Percentiles rank a stretch among this genome's conserved stretches.
phyloP scores from a whole-genome alignment of 83 land plant genomes.

The Thuja plicata region DNA sequence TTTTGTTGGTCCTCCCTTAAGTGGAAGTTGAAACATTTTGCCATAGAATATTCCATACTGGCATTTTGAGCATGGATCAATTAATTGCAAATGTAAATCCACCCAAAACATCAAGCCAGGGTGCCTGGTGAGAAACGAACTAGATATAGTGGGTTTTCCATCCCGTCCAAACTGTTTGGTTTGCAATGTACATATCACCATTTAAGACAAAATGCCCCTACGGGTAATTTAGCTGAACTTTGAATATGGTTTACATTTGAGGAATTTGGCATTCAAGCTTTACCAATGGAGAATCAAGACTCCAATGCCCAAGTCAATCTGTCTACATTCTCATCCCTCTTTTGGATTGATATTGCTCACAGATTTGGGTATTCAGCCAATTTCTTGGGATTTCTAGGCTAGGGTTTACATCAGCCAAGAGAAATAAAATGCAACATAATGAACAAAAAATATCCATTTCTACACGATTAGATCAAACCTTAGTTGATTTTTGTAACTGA shows the following conservation, averaged over 20 bases:
- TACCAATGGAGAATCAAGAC: not conserved
- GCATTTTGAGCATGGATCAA: not conserved
- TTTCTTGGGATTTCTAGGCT: not conserved
- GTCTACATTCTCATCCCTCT: not conserved
- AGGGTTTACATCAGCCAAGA: not conserved
- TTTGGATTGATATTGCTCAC: not conserved
- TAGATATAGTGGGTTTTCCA: not conserved
- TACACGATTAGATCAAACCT: not conserved
- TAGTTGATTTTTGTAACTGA: not conserved
- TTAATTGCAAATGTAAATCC: not conserved
- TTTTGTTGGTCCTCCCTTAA: too few relatives aligned
- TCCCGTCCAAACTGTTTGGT: not conserved
- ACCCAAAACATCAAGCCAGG: not conserved
- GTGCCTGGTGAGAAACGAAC: not conserved
- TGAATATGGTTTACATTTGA: too few relatives aligned
- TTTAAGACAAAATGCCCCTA: not conserved
- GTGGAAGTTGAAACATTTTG: too few relatives aligned
- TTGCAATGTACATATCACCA: not conserved
- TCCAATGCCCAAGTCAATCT: not conserved
- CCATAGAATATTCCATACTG: too few relatives aligned
- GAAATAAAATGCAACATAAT: not conserved
- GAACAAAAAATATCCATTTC: not conserved
- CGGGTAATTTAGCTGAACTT: not conserved
- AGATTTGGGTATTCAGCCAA: not conserved
- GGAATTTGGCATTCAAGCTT: not conserved